phyloP scores from a whole-genome alignment of 1,139 yeast genomes.

The Pichia sp. region DNA sequence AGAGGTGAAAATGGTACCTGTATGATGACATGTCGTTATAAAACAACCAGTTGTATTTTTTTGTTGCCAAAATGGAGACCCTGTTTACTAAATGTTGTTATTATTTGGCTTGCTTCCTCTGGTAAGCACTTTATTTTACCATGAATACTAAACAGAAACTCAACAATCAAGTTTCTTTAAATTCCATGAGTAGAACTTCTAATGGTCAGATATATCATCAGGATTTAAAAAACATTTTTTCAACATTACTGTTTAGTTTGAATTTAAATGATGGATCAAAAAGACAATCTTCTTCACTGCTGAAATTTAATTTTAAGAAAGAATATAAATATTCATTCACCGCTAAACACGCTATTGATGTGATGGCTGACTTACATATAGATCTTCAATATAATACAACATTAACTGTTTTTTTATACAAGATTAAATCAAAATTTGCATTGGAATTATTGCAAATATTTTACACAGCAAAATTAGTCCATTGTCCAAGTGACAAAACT shows the following conservation, averaged over 20 bases:
- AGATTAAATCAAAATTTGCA: slow-evolving; percentile 48
- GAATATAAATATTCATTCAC: slow-evolving; percentile 49
- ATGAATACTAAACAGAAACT: neutral
- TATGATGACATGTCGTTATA: neutral
- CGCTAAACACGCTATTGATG: slow-evolving; percentile 43
- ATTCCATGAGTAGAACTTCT: slow-evolving; percentile 43
- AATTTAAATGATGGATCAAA: slow-evolving; percentile 12
- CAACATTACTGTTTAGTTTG: slow-evolving; percentile 21
- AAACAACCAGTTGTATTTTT: neutral
- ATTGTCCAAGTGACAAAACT: slow-evolving; percentile 72
- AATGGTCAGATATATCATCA: slow-evolving; percentile 46
- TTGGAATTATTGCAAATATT: slow-evolving; percentile 45
- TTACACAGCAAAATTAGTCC: slow-evolving; percentile 62
- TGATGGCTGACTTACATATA: slow-evolving; percentile 46
- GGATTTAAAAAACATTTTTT: slow-evolving; percentile 53
- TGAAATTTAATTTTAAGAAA: slow-evolving; percentile 16
- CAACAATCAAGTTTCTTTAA: slow-evolving; percentile 13
- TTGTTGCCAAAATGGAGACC: neutral
- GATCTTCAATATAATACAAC: slow-evolving; percentile 45
- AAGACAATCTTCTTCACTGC: slow-evolving; percentile 6
- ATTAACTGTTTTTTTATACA: slow-evolving; percentile 54
- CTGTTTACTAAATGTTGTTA: neutral
- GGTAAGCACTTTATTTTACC: neutral
- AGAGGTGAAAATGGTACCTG: neutral
- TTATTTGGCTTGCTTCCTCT: neutral